Base-by-base conservation (phyloP, 2,329 filamentous ascomycete genomes). In the Basipetospora chlamydospora region DNA sequence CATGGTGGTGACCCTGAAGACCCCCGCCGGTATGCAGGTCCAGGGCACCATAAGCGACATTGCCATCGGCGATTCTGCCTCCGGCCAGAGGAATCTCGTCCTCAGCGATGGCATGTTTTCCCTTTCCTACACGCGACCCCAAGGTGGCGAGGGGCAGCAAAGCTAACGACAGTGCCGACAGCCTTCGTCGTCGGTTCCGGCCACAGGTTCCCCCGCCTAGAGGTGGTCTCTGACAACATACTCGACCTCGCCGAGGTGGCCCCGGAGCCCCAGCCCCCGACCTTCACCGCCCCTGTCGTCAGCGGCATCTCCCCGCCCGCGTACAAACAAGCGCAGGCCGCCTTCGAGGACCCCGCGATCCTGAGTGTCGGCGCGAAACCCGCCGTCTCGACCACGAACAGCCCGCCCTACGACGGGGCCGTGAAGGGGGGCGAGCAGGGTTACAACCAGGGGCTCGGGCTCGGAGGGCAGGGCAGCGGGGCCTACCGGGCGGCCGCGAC, bases 281-380 rank as follows among this genome's bases (percentile, higher is more conserved):
- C 48, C 4, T 48, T 53, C 28, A 42, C 42, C 15, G 44, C 50
- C 39, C 46, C 52, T 16, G 36, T 45, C 20, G 39, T 43, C 38
- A 46, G 46, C 43, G 38, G 48, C 39, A 37, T 46, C 28, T 39
- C 50, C 16, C 47, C 50, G 11, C 44, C 54, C 12, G 37, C 31
- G 20, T 37, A 37, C 26, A n/a, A 44, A 5, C 39, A 52, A 16
- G 39, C 49, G 35, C 53, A 49, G 26, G 45, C 49, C 30, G 48
- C 63, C 1, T 85, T 90, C 48, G 67, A 78, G n/a, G 84, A 92
- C 47, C 84, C 84, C 9, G 84, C 84, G 3, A 92, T 92, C 38
- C 53, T 92, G 31, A 86, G 82, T 50, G 70, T 83, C 34, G 35
- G 35, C 10, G 13, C n/a, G n/a, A n/a, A n/a, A n/a, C n/a, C n/a